Evolutionary conservation across 352 stramenopile genomes (phyloP).

Genomic region (Pythium dissotocum): DNA sequence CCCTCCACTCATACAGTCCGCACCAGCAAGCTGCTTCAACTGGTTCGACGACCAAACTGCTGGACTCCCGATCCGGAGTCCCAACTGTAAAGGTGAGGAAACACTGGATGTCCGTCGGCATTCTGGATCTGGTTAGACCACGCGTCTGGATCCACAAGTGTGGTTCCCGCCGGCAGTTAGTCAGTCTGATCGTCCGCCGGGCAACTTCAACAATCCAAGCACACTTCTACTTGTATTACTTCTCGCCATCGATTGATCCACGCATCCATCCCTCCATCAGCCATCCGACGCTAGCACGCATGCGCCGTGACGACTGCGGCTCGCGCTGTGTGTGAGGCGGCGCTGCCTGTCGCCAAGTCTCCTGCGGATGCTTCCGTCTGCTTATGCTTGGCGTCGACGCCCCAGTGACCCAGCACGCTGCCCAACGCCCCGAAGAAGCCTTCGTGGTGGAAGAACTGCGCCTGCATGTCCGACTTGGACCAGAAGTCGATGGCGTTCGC

Average conservation of each 20-base stretch:
- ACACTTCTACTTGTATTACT: neutral
- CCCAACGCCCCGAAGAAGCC: slow-evolving; percentile 98
- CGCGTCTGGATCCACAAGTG: too few species aligned
- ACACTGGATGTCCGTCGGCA: too few species aligned
- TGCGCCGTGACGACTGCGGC: neutral
- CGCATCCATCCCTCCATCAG: neutral
- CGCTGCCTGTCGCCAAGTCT: neutral
- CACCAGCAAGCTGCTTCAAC: neutral
- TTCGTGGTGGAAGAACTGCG: slow-evolving; percentile 94
- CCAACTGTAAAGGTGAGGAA: neutral
- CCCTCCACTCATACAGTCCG: neutral
- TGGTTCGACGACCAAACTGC: neutral
- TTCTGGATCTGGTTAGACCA: neutral
- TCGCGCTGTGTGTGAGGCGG: neutral
- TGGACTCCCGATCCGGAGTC: neutral
- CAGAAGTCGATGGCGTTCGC: slow-evolving; percentile 97
- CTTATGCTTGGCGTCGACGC: slow-evolving; percentile 4
- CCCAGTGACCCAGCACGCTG: slow-evolving; percentile 29
- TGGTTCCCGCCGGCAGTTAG: too few species aligned
- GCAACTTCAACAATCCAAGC: neutral
- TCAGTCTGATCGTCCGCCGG: neutral
- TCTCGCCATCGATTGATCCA: neutral
- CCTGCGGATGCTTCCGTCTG: neutral
- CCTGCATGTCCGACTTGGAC: slow-evolving; percentile 90
- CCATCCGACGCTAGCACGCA: neutral